These are phyloP conservation scores for Geotrichum aggregatum DNA, from an alignment of 1,139 yeast species.

Conservation along the genomic window DNA sequence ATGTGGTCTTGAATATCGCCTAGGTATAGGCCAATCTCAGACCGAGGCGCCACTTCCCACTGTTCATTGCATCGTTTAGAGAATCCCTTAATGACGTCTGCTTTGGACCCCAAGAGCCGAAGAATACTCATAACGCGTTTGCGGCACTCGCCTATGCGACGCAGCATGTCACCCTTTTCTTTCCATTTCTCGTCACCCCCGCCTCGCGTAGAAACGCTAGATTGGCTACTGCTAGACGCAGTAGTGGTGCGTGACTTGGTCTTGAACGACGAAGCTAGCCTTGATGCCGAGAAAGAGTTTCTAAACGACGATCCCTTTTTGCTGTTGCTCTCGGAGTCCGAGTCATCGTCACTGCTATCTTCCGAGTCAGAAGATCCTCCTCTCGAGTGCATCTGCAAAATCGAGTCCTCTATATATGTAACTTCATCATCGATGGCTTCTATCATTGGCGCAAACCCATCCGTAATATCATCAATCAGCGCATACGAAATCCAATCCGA, in stretches of 20 bases:
- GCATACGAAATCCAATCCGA: conserved; percentile 98
- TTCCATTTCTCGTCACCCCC: conserved; percentile 50
- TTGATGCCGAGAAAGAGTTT: background rate
- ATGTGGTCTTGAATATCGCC: conserved; percentile 85
- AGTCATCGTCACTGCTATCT: conserved; percentile 5
- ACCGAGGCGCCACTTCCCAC: conserved; percentile 69
- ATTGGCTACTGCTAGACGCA: background rate
- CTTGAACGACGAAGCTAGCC: too few species aligned
- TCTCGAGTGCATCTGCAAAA: conserved; percentile 78
- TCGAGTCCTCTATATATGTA: conserved; percentile 85
- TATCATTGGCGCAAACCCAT: conserved; percentile 94
- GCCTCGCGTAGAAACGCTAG: conserved; percentile 7
- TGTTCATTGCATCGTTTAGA: conserved; percentile 85
- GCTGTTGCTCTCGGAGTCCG: conserved; percentile 3
- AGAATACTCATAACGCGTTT: conserved; percentile 88
- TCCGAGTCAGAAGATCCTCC: conserved; percentile 47
- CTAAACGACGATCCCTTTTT: background rate
- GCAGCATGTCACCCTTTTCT: conserved; percentile 87
- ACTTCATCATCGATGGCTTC: conserved; percentile 89
- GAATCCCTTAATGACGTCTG: conserved; percentile 93
- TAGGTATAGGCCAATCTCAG: conserved; percentile 81
- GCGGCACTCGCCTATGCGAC: conserved; percentile 92
- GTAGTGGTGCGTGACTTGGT: too few species aligned
- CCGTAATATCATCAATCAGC: conserved; percentile 91
- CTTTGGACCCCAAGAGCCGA: conserved; percentile 81